A percentile compares a stretch with the other conserved stretches of the same genome.
phyloP scores from a whole-genome alignment of 768 basidiomycete species.

The Tricholoma terreum region DNA sequence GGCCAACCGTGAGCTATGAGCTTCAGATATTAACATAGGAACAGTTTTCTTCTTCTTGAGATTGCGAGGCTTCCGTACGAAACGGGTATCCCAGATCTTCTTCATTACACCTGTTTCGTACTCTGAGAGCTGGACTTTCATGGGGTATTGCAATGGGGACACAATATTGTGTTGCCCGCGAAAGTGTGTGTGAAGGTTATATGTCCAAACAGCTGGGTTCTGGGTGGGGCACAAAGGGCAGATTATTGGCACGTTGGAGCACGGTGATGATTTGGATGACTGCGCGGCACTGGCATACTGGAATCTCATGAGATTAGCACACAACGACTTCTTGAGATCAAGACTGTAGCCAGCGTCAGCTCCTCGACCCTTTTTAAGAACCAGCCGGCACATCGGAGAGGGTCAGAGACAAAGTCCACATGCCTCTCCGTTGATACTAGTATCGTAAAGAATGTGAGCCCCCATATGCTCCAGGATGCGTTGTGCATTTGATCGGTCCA shows the following conservation, averaged over 20 bases:
- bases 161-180: not conserved
- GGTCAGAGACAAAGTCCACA: conserved; percentile 4
- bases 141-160: not conserved
- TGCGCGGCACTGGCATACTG: not conserved
- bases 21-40: not conserved
- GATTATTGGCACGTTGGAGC: conserved; percentile 1
- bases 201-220: not conserved
- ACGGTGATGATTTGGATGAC: not conserved
- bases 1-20: not conserved
- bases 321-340: not conserved
- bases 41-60: not conserved
- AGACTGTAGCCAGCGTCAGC: not conserved
- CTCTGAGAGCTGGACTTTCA: not conserved
- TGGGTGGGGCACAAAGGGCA: not conserved
- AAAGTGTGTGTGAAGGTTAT: not conserved
- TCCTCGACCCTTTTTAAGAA: not conserved
- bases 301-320: not conserved
- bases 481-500: not conserved
- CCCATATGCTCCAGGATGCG: not conserved
- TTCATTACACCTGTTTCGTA: not conserved
- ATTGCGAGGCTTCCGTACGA: not conserved
- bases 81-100: not conserved
- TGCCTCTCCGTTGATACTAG: not conserved
- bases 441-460: not conserved
- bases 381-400: not conserved